Percentiles rank a stretch among this genome's conserved stretches.
Evolutionary conservation across 805 yeast genomes (phyloP).

Genomic region (Debaryomyces prosopidis): DNA sequence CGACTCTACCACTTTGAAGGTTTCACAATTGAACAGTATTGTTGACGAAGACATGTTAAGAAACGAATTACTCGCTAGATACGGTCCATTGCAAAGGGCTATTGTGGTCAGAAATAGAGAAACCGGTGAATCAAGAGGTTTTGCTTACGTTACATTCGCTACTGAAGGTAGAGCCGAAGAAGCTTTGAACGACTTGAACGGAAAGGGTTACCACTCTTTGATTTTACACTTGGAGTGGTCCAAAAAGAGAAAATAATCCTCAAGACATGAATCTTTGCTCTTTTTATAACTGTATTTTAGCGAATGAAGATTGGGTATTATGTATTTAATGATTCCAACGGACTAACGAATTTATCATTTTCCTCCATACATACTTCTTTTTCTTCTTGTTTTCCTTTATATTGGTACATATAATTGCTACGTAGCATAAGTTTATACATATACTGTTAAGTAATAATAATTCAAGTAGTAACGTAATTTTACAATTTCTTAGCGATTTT

Average conservation of each 20-base stretch:
- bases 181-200: conserved; percentile 77
- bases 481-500: background rate
- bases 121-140: conserved; percentile 92
- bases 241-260: conserved; percentile 37
- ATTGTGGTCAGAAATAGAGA: conserved; percentile 87
- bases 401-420: background rate
- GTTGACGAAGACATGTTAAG: conserved; percentile 82
- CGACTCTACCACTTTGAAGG: conserved; percentile 83
- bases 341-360: background rate
- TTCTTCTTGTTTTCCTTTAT: background rate
- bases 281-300: conserved; percentile 9
- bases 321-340: background rate
- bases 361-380: background rate
- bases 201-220: conserved; percentile 90
- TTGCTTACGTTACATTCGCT: conserved; percentile 87
- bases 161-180: conserved; percentile 67
- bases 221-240: conserved; percentile 57
- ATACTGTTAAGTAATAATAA: background rate
- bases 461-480: background rate
- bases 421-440: background rate
- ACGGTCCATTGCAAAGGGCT: conserved; percentile 71
- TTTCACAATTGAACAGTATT: conserved; percentile 84
- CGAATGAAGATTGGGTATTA: conserved; percentile 1
- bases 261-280: conserved; percentile 1
- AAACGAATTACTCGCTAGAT: conserved; percentile 64